Evolutionary conservation across 2,329 filamentous ascomycete species (phyloP), one percentile per base, ranked within the genome.

Genomic region (Epichloe gansuensis): DNA sequence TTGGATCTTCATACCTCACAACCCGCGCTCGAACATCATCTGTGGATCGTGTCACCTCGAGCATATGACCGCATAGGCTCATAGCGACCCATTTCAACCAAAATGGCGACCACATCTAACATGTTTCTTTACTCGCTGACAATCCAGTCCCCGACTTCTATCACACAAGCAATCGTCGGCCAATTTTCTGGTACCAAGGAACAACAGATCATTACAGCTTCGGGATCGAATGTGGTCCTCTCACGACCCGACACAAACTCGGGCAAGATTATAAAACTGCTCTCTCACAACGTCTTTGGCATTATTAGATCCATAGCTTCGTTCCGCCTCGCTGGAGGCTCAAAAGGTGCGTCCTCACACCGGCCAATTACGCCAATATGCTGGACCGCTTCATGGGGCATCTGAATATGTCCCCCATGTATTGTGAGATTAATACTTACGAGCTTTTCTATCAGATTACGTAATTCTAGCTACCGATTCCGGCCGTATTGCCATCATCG

Each of bases 81-180:
- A 9, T 9, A 31, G 27, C 27, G 27, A 9, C 27, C 8, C 27
- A 31, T 1, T 31, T 8, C 3, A 31, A 9, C 27, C 27, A 31
- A 4, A 9, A 97, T 97, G 93, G 91, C 93, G 74, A 95, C 90
- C 67, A 95, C 91, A 55, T 96, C 90, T 59, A 91, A 91, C 68
- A 95, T 96, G 89, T 96, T 96, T 69, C 84, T 98, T 74, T 98
- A 98, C 74, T 93, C 89, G 64, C 77, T 98, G 74, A 97, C 93
- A 60, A 84, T 98, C 64, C 89, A 96, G 71, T 85, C 88, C 61
- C 88, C 93, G 38, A 90, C 89, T 59, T 86, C 89, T 54, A 82
- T 95, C 63, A 89, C 85, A 48, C 86, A 95, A 71, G 90, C 93
- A 57, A 85, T 96, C 58, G 78, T 95, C 54, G 94, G 93, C 61